Percentiles rank a stretch among this genome's conserved stretches.
Evolutionary conservation across 2,329 filamentous ascomycete species (phyloP).

Genomic region (Graphilbum sp.): DNA sequence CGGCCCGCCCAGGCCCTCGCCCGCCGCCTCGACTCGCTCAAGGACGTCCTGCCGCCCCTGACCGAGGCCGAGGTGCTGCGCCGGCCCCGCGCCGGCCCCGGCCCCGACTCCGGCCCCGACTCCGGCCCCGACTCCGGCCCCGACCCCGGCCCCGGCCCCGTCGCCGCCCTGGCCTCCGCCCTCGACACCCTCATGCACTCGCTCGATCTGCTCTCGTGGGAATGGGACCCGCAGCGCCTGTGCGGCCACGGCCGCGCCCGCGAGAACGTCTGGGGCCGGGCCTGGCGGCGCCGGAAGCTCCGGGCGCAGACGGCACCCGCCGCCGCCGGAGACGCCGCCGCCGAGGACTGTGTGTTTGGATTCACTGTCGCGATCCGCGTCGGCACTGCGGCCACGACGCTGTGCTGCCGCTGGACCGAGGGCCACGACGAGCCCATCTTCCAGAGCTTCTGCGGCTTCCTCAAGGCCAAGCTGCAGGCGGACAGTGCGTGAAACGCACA

Average conservation of each 20-base stretch:
- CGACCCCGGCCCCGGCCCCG: too few relatives aligned
- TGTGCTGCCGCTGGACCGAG: constrained; percentile 54
- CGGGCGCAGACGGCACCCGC: constrained; percentile 13
- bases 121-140: too few relatives aligned
- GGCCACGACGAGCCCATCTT: constrained; percentile 60
- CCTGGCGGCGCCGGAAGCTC: constrained; percentile 47
- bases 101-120: too few relatives aligned
- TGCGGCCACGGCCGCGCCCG: constrained; percentile 45
- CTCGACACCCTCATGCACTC: constrained; percentile 30
- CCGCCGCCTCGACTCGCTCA: constrained; percentile 23
- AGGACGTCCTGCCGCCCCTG: constrained; percentile 24
- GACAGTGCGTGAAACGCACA: too few relatives aligned
- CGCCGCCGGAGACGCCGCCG: background rate
- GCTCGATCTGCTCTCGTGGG: constrained; percentile 46
- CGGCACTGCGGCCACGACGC: constrained; percentile 22
- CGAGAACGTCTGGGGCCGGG: constrained; percentile 65
- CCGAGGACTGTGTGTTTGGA: constrained; percentile 30
- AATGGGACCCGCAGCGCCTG: constrained; percentile 36
- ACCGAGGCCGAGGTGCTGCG: constrained; percentile 26
- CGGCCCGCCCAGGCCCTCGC: constrained; percentile 39
- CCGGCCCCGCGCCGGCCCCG: constrained; percentile 25
- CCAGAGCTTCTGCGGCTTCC: constrained; percentile 74
- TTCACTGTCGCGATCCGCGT: constrained; percentile 37
- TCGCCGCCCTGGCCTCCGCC: constrained; percentile 12
- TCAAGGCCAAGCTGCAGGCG: constrained; percentile 40